phyloP scores from a whole-genome alignment of 202 grass and related monocot genomes.

The Saccharum hybrid region DNA sequence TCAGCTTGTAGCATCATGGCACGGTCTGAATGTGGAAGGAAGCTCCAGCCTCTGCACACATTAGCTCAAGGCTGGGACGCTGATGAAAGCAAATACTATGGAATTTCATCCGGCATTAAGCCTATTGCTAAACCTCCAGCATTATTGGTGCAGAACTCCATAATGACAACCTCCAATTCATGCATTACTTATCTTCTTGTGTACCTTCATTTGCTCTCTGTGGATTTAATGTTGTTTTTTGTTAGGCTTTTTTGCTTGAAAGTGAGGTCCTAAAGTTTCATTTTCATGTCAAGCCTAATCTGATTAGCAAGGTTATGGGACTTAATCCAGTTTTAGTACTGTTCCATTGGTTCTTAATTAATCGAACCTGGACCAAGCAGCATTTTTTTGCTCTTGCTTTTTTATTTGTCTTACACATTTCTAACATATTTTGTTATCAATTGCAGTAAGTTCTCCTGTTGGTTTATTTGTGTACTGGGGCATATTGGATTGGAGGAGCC shows the following conservation, averaged over 20 bases:
- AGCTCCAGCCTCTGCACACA: neutral
- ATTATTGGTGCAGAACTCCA: neutral
- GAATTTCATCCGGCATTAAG: neutral
- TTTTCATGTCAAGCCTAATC: neutral
- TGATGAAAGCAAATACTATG: neutral
- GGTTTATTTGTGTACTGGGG: conserved; percentile 2
- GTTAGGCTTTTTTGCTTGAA: neutral
- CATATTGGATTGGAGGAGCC: conserved; percentile 2
- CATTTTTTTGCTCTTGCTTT: neutral
- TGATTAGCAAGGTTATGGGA: neutral
- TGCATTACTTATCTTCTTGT: neutral
- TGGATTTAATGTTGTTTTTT: conserved; percentile 1
- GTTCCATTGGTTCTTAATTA: conserved; percentile 7
- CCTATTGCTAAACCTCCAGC: neutral
- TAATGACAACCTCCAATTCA: neutral
- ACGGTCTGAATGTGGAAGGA: too few relatives aligned
- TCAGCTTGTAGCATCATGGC: neutral
- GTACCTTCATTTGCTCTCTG: neutral
- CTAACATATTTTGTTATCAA: neutral
- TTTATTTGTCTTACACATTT: neutral
- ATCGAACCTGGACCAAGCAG: neutral
- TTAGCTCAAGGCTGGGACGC: neutral
- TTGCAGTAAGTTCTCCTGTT: conserved; percentile 31
- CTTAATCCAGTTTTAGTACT: neutral
- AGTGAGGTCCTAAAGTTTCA: neutral